Conservation (phyloP, 169 alveolate species). For the Cardiosporidium cionae region DNA sequence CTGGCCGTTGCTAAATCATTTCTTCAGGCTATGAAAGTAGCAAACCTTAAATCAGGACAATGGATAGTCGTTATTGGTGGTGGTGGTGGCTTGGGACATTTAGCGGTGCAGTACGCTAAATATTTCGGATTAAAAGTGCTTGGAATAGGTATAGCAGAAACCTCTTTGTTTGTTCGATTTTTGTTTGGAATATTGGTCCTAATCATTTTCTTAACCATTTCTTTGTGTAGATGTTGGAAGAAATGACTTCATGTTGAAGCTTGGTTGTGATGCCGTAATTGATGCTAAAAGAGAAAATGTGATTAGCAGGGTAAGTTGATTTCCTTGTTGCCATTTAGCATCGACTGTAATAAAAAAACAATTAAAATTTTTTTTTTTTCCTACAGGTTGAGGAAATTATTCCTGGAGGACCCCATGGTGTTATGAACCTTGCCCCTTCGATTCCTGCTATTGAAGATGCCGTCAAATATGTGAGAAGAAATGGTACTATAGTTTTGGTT, state of each 20-base stretch:
- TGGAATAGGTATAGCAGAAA: background rate
- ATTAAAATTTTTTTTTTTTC: too few species aligned
- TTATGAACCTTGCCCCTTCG: constrained; percentile 7
- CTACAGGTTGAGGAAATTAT: background rate
- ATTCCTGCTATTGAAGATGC: constrained; percentile 6
- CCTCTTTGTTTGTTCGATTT: background rate
- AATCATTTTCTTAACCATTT: background rate
- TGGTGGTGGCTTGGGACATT: constrained; percentile 76
- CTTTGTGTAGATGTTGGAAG: background rate
- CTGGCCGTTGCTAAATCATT: background rate
- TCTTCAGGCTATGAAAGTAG: constrained; percentile 26
- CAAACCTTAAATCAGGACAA: constrained; percentile 11
- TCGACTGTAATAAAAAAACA: too few species aligned
- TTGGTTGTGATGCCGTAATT: background rate
- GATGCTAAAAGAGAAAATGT: background rate
- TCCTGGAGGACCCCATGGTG: constrained; percentile 5
- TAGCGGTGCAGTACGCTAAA: constrained; percentile 60
- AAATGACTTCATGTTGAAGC: background rate
- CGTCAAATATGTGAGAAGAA: constrained; percentile 6
- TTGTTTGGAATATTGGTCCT: background rate
- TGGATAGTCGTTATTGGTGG: constrained; percentile 52
- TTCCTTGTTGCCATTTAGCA: background rate
- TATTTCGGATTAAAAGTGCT: constrained; percentile 9
- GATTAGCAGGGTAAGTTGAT: background rate
- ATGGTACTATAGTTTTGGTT: constrained; percentile 6